These are phyloP conservation scores for Dillenia turbinata DNA, from an alignment of 164 flowering plant genomes.

Conservation along the genomic window DNA sequence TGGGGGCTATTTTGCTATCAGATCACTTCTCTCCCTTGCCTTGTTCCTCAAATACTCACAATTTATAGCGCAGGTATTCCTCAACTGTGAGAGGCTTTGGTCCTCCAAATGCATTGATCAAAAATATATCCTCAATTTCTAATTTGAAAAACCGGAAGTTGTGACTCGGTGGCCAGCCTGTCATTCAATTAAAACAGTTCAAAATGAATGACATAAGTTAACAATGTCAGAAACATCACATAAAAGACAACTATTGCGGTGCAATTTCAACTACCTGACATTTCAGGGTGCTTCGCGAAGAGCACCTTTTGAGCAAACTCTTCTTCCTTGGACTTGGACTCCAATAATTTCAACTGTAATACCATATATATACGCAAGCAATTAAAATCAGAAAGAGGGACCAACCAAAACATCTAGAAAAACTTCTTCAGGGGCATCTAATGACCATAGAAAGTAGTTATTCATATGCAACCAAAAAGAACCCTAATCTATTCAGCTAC, in stretches of 20 bases:
- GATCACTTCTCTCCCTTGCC: no score
- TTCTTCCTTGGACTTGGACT: conserved; percentile 49
- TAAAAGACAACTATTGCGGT: not conserved
- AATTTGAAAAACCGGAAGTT: conserved; percentile 72
- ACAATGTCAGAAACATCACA: not conserved
- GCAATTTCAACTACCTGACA: conserved; percentile 52
- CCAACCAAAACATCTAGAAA: no score
- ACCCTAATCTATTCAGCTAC: no score
- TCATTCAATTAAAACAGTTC: conserved; percentile 12
- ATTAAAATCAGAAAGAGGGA: no score
- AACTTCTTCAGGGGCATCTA: no score
- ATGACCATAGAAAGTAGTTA: no score
- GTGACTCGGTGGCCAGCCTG: conserved; percentile 88
- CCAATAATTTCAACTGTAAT: conserved; percentile 53
- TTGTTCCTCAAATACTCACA: conserved; percentile 40
- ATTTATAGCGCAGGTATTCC: conserved; percentile 50
- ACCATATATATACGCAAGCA: not conserved
- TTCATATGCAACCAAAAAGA: no score
- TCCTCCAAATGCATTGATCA: conserved; percentile 91
- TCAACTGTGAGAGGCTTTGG: conserved; percentile 72
- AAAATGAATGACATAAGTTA: not conserved
- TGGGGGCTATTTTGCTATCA: no score
- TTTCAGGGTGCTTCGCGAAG: conserved; percentile 91
- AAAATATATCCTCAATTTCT: conserved; percentile 64
- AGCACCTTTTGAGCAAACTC: conserved; percentile 58